Conservation (phyloP, 1,284 basidiomycete genomes). For the Rhodotorula sp. region DNA sequence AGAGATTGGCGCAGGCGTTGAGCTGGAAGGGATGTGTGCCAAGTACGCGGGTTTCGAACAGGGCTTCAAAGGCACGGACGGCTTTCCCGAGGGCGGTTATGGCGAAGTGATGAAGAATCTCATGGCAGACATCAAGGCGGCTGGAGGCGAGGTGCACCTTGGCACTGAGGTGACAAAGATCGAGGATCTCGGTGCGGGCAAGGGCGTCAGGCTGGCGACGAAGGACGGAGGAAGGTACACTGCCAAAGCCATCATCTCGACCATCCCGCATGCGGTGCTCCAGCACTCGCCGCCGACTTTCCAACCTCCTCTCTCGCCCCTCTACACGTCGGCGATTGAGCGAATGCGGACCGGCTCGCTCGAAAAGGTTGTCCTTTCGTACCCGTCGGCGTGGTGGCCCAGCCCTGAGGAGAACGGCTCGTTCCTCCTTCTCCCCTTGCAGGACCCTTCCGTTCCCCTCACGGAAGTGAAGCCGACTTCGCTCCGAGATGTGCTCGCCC, state of each 20-base stretch:
- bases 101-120: slow-evolving; percentile 49
- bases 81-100: slow-evolving; percentile 55
- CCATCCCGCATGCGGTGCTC: slow-evolving; percentile 54
- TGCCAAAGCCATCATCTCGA: slow-evolving; percentile 49
- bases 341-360: slow-evolving; percentile 53
- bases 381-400: slow-evolving; percentile 55
- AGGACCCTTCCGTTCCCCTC: background rate
- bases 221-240: slow-evolving; percentile 46
- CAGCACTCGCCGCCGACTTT: slow-evolving; percentile 47
- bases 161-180: slow-evolving; percentile 45
- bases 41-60: slow-evolving; percentile 51
- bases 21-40: slow-evolving; percentile 51
- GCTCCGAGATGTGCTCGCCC: slow-evolving; percentile 30
- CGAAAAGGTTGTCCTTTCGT: slow-evolving; percentile 54
- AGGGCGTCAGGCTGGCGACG: slow-evolving; percentile 45
- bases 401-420: slow-evolving; percentile 34
- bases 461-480: background rate
- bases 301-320: slow-evolving; percentile 47
- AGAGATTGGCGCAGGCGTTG: slow-evolving; percentile 54
- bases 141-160: slow-evolving; percentile 50
- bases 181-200: slow-evolving; percentile 17
- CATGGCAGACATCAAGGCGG: slow-evolving; percentile 46
- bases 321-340: slow-evolving; percentile 45
- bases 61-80: slow-evolving; percentile 55
- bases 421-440: slow-evolving; percentile 40